These are phyloP conservation scores for Amphibolis antarctica DNA, from an alignment of 106 monocot genomes.

Conservation along the genomic window DNA sequence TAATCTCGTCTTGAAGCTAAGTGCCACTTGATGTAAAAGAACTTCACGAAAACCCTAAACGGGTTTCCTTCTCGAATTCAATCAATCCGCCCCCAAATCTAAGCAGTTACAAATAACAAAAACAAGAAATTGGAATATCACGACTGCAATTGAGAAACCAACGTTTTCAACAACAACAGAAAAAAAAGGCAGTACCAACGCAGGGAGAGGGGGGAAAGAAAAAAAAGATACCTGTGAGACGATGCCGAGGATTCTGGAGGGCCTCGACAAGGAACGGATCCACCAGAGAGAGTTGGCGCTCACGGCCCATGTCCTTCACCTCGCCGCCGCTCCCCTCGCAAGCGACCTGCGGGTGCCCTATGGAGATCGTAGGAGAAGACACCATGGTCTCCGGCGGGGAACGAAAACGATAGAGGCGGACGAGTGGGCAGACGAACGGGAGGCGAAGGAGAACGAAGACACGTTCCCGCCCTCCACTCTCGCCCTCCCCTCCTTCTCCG, in stretches of 20 bases:
- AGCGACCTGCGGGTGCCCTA: background rate
- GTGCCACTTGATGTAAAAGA: too few relatives aligned
- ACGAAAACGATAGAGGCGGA: background rate
- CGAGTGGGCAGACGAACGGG: background rate
- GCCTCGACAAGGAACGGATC: conserved; percentile 28
- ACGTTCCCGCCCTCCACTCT: conserved; percentile 1
- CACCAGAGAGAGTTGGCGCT: background rate
- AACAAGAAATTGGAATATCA: background rate
- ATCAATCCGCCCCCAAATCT: background rate
- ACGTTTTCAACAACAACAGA: background rate
- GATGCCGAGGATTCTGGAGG: conserved; percentile 23
- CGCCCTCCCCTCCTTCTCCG: background rate
- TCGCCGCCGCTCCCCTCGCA: background rate
- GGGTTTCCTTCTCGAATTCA: too few relatives aligned
- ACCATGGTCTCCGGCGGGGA: background rate
- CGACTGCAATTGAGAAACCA: too few relatives aligned
- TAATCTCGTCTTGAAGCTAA: too few relatives aligned
- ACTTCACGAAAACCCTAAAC: too few relatives aligned
- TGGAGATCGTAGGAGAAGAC: background rate
- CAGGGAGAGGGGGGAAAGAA: background rate
- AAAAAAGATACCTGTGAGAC: conserved; percentile 5
- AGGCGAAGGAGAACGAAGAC: background rate
- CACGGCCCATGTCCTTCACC: background rate
- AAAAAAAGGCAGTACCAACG: background rate
- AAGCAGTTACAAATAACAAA: background rate